Percentiles rank a stretch among this genome's conserved stretches.
These are phyloP conservation scores for Linderina pennispora DNA, from an alignment of 192 early-diverging fungal species.

Conservation along the genomic window DNA sequence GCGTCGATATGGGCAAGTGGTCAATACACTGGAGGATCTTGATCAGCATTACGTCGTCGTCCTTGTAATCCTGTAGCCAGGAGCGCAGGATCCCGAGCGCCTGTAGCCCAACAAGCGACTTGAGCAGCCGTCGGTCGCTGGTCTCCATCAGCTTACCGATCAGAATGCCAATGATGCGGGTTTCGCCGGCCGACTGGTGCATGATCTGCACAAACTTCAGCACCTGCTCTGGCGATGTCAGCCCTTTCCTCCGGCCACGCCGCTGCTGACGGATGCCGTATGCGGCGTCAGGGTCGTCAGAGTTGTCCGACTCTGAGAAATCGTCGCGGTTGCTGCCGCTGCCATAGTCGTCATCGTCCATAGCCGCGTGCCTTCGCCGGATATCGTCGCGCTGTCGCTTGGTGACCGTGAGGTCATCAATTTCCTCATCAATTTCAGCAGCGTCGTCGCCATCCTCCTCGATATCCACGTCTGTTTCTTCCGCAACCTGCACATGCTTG, in stretches of 20 bases:
- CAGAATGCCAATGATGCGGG: conserved; percentile 49
- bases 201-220: conserved; percentile 69
- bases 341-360: conserved; percentile 47
- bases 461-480: too few species aligned
- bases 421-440: conserved; percentile 51
- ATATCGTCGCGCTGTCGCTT: conserved; percentile 51
- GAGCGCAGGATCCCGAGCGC: conserved; percentile 29
- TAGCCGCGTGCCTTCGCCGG: conserved; percentile 43
- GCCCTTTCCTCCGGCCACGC: conserved; percentile 32
- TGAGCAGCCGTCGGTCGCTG: conserved; percentile 54
- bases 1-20: conserved; percentile 69
- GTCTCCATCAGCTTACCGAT: conserved; percentile 61
- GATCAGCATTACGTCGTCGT: conserved; percentile 54
- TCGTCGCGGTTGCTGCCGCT: conserved; percentile 33
- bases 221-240: conserved; percentile 67
- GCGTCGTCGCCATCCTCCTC: conserved; percentile 50
- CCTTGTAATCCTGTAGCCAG: conserved; percentile 58
- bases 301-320: conserved; percentile 11
- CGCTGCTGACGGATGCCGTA: conserved; percentile 17
- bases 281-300: conserved; percentile 8
- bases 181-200: conserved; percentile 54
- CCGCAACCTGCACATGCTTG: not conserved
- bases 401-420: conserved; percentile 50
- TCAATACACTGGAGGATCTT: conserved; percentile 63
- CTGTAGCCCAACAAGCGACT: conserved; percentile 51